These are phyloP conservation scores for Gloeophyllum trabeum DNA, from an alignment of 768 basidiomycete species.

Conservation along the genomic window DNA sequence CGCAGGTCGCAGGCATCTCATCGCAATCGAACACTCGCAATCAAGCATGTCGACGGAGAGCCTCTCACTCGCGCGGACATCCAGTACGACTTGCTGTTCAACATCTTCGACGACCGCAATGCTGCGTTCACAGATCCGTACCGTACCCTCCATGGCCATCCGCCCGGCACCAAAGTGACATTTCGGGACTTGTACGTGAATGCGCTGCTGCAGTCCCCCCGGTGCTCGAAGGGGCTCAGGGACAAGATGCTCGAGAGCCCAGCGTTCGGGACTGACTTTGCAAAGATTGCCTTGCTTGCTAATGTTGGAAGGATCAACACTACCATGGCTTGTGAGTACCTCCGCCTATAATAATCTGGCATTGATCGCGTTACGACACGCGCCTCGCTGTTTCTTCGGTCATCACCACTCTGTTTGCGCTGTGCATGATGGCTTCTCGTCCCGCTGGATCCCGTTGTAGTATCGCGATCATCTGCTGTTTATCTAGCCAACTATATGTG, in stretches of 20 bases:
- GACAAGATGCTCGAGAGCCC: constrained; percentile 58
- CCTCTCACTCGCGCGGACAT: constrained; percentile 58
- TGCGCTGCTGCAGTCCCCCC: constrained; percentile 40
- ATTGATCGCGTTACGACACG: too few relatives aligned
- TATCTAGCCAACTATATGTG: too few relatives aligned
- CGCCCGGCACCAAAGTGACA: constrained; percentile 20
- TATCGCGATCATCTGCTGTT: too few relatives aligned
- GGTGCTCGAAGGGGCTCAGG: constrained; percentile 59
- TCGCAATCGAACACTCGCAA: constrained; percentile 32
- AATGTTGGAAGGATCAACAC: constrained; percentile 78
- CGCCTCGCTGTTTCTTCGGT: not conserved
- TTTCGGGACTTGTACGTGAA: constrained; percentile 40
- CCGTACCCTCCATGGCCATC: constrained; percentile 26
- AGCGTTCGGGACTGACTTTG: constrained; percentile 54
- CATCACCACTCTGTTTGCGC: too few relatives aligned
- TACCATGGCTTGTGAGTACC: constrained; percentile 65
- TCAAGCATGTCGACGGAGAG: constrained; percentile 50
- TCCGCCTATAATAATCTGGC: constrained; percentile 2
- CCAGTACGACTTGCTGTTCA: constrained; percentile 41
- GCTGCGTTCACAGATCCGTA: constrained; percentile 57
- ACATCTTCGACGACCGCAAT: constrained; percentile 30
- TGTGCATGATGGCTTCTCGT: too few relatives aligned
- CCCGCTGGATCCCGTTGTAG: too few relatives aligned
- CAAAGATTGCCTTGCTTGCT: constrained; percentile 62
- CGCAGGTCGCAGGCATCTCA: constrained; percentile 30